Evolutionary conservation across 2,329 filamentous ascomycete genomes (phyloP).

Genomic region (Fusarium paranaense): DNA sequence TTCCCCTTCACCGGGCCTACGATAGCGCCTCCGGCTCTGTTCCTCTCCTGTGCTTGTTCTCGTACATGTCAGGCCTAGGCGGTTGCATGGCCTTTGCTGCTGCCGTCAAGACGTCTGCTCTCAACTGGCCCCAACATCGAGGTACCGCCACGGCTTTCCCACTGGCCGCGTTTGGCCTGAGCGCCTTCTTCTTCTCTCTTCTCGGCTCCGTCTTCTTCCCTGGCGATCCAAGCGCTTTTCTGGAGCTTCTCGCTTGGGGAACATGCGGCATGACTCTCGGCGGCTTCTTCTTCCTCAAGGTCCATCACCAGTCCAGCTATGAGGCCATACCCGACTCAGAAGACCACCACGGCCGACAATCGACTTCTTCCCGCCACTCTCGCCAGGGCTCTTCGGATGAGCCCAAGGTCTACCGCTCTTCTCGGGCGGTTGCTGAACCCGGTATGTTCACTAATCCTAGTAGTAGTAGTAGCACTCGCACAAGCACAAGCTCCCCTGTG

Average conservation of each 20-base stretch:
- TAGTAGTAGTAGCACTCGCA: constrained; percentile 48
- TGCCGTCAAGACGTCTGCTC: constrained; percentile 85
- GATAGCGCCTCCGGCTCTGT: constrained; percentile 72
- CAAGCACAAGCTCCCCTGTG: constrained; percentile 38
- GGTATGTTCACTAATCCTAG: constrained; percentile 67
- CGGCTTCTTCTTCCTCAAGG: constrained; percentile 86
- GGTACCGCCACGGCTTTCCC: constrained; percentile 96
- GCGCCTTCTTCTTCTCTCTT: constrained; percentile 94
- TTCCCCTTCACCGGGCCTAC: constrained; percentile 84
- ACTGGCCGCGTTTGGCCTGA: constrained; percentile 90
- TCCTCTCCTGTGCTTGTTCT: constrained; percentile 79
- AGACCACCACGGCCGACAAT: constrained; percentile 19
- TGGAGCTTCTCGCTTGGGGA: constrained; percentile 82
- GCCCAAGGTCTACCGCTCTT: constrained; percentile 53
- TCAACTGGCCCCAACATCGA: constrained; percentile 91
- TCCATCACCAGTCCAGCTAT: constrained; percentile 73
- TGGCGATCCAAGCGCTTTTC: constrained; percentile 83
- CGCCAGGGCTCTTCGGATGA: constrained; percentile 57
- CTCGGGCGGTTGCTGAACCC: constrained; percentile 64
- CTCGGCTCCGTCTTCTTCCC: constrained; percentile 83
- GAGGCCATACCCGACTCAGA: constrained; percentile 62
- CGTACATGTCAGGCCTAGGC: constrained; percentile 87
- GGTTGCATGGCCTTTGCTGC: constrained; percentile 92
- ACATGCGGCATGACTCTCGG: constrained; percentile 81
- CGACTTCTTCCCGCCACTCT: constrained; percentile 50